Conservation (phyloP, 2,329 filamentous ascomycete species). For the Emmonsiellopsis sp. region DNA sequence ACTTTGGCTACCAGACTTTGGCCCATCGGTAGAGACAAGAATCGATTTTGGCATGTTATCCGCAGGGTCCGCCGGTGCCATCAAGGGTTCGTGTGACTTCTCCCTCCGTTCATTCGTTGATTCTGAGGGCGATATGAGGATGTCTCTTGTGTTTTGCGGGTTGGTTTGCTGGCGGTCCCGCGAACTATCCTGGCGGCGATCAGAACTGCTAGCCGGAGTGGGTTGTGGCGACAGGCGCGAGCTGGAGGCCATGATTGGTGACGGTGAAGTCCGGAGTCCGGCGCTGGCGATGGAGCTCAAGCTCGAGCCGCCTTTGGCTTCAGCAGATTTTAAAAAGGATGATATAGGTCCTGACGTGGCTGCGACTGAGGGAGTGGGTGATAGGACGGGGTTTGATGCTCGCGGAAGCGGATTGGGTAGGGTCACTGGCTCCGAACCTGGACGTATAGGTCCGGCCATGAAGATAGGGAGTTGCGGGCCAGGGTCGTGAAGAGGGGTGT, state of each 20-base stretch:
- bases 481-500: conserved; percentile 23
- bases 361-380: conserved; percentile 16
- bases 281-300: conserved; percentile 34
- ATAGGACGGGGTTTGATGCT: conserved; percentile 14
- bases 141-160: conserved; percentile 33
- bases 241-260: conserved; percentile 9
- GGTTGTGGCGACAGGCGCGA: neutral
- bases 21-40: conserved; percentile 36
- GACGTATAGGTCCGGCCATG: conserved; percentile 36
- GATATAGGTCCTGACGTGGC: conserved; percentile 19
- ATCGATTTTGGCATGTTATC: conserved; percentile 39
- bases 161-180: conserved; percentile 21
- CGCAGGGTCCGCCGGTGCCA: conserved; percentile 23
- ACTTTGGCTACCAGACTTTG: neutral
- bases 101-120: conserved; percentile 25
- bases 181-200: conserved; percentile 23
- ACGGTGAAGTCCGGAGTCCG: conserved; percentile 27
- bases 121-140: conserved; percentile 25
- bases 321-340: conserved; percentile 25
- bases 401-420: conserved; percentile 27
- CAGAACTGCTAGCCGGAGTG: conserved; percentile 40
- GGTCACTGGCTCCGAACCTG: conserved; percentile 30
- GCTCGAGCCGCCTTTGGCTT: conserved; percentile 25
- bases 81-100: conserved; percentile 9
- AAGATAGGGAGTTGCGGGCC: conserved; percentile 21